phyloP scores from a whole-genome alignment of 129 eudicot genomes.

The Solidago caesia region DNA sequence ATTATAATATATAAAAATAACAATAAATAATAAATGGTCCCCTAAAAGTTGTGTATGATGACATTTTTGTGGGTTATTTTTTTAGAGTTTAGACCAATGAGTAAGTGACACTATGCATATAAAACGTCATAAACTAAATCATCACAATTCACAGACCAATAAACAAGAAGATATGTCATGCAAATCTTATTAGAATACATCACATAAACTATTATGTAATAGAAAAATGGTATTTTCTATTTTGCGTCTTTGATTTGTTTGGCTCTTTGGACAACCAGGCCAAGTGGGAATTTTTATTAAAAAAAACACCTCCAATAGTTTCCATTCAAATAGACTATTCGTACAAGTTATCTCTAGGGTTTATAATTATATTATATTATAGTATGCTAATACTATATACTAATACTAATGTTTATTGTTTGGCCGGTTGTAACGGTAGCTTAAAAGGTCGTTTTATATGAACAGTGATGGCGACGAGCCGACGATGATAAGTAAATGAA shows the following conservation, averaged over 20 bases:
- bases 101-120: conserved; percentile 9
- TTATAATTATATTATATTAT: neutral
- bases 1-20: no score
- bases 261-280: conserved; percentile 18
- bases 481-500: conserved; percentile 13
- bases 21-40: neutral
- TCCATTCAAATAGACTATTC: neutral
- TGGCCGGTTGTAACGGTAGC: neutral
- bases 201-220: no score
- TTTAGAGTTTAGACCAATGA: conserved; percentile 18
- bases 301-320: conserved; percentile 4
- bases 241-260: conserved; percentile 16
- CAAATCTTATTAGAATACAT: conserved; percentile 8
- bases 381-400: no score
- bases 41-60: conserved; percentile 12
- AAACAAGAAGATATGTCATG: conserved; percentile 7
- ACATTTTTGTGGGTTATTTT: neutral
- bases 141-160: conserved; percentile 20
- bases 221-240: neutral
- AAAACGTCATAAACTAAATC: neutral
- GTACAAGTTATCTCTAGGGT: neutral
- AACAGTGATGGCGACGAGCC: neutral
- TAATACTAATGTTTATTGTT: neutral
- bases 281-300: neutral
- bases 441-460: neutral